These are phyloP conservation scores for Irpex sp. DNA, from an alignment of 1,284 basidiomycete genomes.

Conservation along the genomic window DNA sequence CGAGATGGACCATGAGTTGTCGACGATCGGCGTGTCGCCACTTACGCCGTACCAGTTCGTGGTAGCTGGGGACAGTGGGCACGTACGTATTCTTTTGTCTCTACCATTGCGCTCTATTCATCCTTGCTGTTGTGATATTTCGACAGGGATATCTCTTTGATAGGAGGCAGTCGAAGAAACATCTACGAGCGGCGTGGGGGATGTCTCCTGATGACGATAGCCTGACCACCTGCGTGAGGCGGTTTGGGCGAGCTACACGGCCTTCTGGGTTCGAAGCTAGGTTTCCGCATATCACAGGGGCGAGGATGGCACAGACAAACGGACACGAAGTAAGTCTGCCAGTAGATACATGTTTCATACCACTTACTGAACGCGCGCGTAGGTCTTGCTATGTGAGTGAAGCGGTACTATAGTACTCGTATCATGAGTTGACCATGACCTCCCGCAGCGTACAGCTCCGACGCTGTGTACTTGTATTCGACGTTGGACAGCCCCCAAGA, in stretches of 20 bases:
- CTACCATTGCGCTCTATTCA: neutral
- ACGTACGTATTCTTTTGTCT: conserved; percentile 37
- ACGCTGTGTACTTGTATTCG: conserved; percentile 80
- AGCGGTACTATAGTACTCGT: neutral
- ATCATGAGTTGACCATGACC: conserved; percentile 2
- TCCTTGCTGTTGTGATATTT: neutral
- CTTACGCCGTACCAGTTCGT: conserved; percentile 71
- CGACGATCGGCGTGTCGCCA: conserved; percentile 61
- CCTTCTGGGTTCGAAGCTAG: conserved; percentile 30
- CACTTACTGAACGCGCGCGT: neutral
- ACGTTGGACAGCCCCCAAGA: conserved; percentile 57
- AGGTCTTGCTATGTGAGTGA: conserved; percentile 52
- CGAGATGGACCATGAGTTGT: conserved; percentile 52
- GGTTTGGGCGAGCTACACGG: conserved; percentile 60
- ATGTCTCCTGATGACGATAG: conserved; percentile 40
- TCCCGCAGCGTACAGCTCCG: conserved; percentile 64
- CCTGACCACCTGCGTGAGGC: conserved; percentile 77
- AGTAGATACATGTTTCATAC: neutral
- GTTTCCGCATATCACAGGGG: conserved; percentile 72
- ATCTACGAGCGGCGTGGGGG: conserved; percentile 71
- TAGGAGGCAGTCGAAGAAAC: conserved; percentile 68
- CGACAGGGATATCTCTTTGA: conserved; percentile 83
- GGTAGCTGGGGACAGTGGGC: conserved; percentile 66
- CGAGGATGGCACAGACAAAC: conserved; percentile 68
- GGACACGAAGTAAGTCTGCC: conserved; percentile 64